phyloP scores from a whole-genome alignment of 2,329 filamentous ascomycete genomes.

The Neofusicoccum sp. region DNA sequence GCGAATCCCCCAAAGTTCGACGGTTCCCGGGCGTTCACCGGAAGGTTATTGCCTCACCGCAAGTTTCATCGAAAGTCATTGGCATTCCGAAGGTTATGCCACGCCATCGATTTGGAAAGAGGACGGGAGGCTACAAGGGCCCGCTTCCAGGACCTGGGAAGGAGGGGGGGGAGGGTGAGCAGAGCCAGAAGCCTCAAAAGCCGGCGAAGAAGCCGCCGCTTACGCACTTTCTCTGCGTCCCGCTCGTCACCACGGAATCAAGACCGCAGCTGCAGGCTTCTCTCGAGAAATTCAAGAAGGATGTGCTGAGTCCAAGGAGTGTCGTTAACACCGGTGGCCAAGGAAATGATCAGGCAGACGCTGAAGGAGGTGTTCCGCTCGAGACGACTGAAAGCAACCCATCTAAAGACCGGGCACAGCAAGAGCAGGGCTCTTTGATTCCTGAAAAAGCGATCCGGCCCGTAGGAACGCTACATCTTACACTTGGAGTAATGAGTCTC shows the following conservation, averaged over 20 bases:
- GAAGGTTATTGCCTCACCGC: not conserved
- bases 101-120: not conserved
- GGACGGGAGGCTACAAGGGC: constrained; percentile 12
- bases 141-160: not conserved
- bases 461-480: constrained; percentile 78
- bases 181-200: not conserved
- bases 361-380: not conserved
- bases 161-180: not conserved
- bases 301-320: constrained; percentile 41
- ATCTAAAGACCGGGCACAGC: constrained; percentile 17
- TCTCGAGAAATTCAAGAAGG: constrained; percentile 60
- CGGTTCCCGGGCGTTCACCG: not conserved
- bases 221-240: constrained; percentile 76
- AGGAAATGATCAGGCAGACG: constrained; percentile 11
- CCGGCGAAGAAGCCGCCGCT: constrained; percentile 45
- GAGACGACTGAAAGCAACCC: not conserved
- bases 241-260: constrained; percentile 63
- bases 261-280: constrained; percentile 64
- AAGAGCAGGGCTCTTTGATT: constrained; percentile 45
- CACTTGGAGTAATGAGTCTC: constrained; percentile 81
- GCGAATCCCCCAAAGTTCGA: not conserved
- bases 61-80: not conserved
- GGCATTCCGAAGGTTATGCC: not conserved
- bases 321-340: not conserved
- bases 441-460: constrained; percentile 70